Evolutionary conservation across 495 filamentous ascomycete species (phyloP).

Genomic region (Margaritispora aquatica): DNA sequence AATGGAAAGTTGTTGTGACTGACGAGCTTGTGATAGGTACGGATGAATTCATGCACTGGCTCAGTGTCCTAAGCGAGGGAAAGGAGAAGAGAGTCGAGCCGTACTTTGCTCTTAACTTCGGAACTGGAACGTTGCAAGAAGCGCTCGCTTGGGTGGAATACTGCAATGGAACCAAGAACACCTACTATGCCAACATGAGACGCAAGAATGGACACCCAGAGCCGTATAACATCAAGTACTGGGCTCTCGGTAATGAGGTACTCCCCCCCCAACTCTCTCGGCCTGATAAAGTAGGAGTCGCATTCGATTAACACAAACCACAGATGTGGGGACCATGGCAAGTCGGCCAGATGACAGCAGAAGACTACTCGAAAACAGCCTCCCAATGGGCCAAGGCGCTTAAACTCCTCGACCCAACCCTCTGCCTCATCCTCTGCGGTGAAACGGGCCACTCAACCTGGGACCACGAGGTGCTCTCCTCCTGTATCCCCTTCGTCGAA

Average conservation of each 20-base stretch:
- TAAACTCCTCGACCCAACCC: slow-evolving; percentile 63
- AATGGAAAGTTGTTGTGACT: background rate
- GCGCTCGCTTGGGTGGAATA: slow-evolving; percentile 76
- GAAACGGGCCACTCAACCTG: slow-evolving; percentile 60
- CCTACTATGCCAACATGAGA: slow-evolving; percentile 71
- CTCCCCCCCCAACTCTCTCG: too few relatives aligned
- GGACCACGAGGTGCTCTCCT: slow-evolving; percentile 65
- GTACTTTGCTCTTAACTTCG: slow-evolving; percentile 71
- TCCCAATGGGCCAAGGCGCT: slow-evolving; percentile 78
- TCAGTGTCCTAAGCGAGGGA: slow-evolving; percentile 48
- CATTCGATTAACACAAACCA: too few relatives aligned
- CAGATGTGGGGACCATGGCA: slow-evolving; percentile 75
- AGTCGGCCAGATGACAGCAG: slow-evolving; percentile 66
- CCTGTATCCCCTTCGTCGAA: slow-evolving; percentile 61
- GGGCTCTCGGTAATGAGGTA: slow-evolving; percentile 61
- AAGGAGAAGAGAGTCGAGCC: slow-evolving; percentile 48
- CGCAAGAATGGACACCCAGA: slow-evolving; percentile 63
- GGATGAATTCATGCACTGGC: slow-evolving; percentile 81
- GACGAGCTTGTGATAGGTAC: slow-evolving; percentile 34
- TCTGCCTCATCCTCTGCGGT: slow-evolving; percentile 65
- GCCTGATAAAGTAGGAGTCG: too few relatives aligned
- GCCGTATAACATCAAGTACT: slow-evolving; percentile 63
- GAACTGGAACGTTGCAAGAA: slow-evolving; percentile 70
- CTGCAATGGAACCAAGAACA: slow-evolving; percentile 66
- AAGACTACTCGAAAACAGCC: slow-evolving; percentile 70